phyloP scores from a whole-genome alignment of 202 grass and related monocot genomes.

The Eragrostis tef region DNA sequence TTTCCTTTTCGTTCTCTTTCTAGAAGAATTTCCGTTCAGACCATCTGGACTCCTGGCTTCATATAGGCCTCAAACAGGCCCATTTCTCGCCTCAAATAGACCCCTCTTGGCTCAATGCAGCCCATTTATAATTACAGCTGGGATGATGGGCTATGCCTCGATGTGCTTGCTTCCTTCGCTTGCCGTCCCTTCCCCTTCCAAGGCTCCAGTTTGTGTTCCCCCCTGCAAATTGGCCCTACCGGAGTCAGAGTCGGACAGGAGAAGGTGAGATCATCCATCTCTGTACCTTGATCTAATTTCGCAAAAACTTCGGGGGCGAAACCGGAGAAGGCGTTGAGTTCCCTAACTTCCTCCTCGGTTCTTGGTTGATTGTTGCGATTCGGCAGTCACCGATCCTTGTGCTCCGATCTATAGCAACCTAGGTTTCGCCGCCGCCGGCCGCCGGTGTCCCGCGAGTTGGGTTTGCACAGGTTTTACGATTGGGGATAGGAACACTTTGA shows the following conservation, averaged over 20 bases:
- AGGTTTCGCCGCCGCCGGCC: conserved; percentile 35
- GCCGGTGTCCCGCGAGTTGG: neutral
- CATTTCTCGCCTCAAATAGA: neutral
- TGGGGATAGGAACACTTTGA: neutral
- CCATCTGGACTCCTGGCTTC: neutral
- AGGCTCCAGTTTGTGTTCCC: too few relatives aligned
- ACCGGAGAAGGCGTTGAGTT: neutral
- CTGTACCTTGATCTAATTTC: neutral
- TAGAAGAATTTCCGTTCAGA: too few relatives aligned
- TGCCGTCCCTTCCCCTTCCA: too few relatives aligned
- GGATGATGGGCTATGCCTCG: too few relatives aligned
- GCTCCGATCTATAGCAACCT: neutral
- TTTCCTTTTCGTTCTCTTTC: too few relatives aligned
- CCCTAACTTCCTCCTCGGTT: neutral
- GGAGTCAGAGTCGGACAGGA: neutral
- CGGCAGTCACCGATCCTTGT: conserved; percentile 17
- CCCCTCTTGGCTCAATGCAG: neutral
- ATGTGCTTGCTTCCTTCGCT: neutral
- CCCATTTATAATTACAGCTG: neutral
- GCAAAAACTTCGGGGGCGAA: conserved; percentile 2
- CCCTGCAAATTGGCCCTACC: neutral
- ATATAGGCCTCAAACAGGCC: neutral
- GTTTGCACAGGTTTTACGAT: neutral
- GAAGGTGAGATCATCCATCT: neutral
- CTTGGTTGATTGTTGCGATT: neutral